These are phyloP conservation scores for Dactylellina parvicollis DNA, from an alignment of 2,329 filamentous ascomycete genomes.

Conservation along the genomic window DNA sequence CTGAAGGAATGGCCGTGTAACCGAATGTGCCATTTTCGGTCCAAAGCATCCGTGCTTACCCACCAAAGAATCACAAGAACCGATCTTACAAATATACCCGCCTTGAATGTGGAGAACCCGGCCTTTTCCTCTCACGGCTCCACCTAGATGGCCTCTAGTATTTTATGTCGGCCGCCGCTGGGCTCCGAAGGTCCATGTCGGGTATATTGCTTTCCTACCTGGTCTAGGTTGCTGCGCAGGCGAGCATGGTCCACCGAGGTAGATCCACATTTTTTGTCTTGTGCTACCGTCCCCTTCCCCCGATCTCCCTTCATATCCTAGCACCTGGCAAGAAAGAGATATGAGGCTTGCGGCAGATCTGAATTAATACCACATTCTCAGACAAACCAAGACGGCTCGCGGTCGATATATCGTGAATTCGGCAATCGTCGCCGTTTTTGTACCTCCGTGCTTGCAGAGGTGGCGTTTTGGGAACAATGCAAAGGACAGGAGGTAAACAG, in stretches of 20 bases:
- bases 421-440: slow-evolving; percentile 22
- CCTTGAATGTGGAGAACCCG: slow-evolving; percentile 16
- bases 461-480: neutral
- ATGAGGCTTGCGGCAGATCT: slow-evolving; percentile 10
- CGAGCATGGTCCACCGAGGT: slow-evolving; percentile 7
- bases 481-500: neutral
- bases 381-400: neutral
- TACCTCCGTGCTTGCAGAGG: neutral
- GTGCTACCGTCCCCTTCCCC: slow-evolving; percentile 34
- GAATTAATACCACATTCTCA: slow-evolving; percentile 8
- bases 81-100: slow-evolving; percentile 2
- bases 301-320: slow-evolving; percentile 11
- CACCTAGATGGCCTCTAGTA: slow-evolving; percentile 9
- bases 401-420: slow-evolving; percentile 11
- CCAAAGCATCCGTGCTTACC: neutral
- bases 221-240: neutral
- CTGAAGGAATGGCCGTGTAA: neutral
- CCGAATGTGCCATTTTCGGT: neutral
- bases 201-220: slow-evolving; percentile 3
- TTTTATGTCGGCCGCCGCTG: too few relatives aligned
- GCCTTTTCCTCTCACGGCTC: slow-evolving; percentile 3
- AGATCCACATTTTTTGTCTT: slow-evolving; percentile 35
- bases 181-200: neutral
- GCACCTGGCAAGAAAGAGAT: slow-evolving; percentile 1
- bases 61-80: neutral